Evolutionary conservation across 2,329 filamentous ascomycete genomes (phyloP).

Genomic region (Neonectria sp.): DNA sequence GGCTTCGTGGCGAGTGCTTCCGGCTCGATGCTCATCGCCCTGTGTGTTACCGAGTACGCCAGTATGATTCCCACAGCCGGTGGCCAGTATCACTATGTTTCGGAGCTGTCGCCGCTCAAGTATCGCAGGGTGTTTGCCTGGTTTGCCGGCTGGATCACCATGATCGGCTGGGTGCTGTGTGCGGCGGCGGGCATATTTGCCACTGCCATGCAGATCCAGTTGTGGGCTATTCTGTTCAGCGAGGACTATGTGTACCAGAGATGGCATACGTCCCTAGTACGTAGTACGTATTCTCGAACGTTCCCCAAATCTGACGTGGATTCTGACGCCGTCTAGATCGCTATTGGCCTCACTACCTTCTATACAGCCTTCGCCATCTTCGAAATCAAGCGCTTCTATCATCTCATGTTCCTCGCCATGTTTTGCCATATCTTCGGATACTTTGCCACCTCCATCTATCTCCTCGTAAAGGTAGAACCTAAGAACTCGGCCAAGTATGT

Average conservation of each 20-base stretch:
- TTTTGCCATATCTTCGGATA: conserved; percentile 18
- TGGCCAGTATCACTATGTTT: conserved; percentile 28
- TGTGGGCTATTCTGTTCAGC: conserved; percentile 23
- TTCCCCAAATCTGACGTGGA: background rate
- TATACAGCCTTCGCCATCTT: conserved; percentile 20
- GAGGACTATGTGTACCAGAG: conserved; percentile 15
- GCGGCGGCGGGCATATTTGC: conserved; percentile 24
- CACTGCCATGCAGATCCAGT: conserved; percentile 26
- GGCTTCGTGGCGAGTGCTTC: conserved; percentile 13
- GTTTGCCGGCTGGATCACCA: conserved; percentile 26
- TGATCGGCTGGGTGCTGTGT: conserved; percentile 22
- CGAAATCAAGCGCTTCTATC: conserved; percentile 15
- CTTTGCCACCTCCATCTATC: conserved; percentile 22
- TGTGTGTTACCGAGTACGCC: conserved; percentile 21
- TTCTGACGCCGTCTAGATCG: conserved; percentile 9
- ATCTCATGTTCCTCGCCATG: conserved; percentile 18
- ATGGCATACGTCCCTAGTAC: conserved; percentile 23
- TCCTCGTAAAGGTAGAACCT: conserved; percentile 11
- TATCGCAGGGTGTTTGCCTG: conserved; percentile 19
- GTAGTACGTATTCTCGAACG: background rate
- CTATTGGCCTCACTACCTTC: conserved; percentile 17
- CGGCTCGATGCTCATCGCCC: background rate
- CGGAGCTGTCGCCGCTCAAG: conserved; percentile 20
- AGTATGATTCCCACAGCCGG: conserved; percentile 27
- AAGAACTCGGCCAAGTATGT: conserved; percentile 23